Evolutionary conservation across 768 basidiomycete genomes (phyloP).

Genomic region (Lenzites betulinus): DNA sequence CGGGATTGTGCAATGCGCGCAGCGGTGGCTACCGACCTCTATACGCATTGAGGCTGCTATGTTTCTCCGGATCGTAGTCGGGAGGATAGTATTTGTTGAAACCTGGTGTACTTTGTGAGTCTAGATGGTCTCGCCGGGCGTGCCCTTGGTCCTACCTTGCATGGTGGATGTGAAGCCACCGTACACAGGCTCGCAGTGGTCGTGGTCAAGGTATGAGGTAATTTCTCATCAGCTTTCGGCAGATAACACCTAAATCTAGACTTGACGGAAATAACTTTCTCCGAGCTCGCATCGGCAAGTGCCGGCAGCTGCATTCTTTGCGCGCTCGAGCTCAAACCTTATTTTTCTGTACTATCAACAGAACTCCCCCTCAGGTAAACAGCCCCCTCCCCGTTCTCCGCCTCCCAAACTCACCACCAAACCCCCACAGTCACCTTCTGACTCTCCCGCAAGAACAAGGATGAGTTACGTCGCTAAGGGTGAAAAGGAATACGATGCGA

Average conservation of each 20-base stretch:
- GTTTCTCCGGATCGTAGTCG: slow-evolving; percentile 70
- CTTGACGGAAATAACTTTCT: not conserved
- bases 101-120: slow-evolving; percentile 37
- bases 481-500: slow-evolving; percentile 97
- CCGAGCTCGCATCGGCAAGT: not conserved
- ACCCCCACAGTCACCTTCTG: slow-evolving; percentile 73
- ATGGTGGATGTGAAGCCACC: slow-evolving; percentile 28
- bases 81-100: slow-evolving; percentile 84
- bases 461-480: slow-evolving; percentile 99
- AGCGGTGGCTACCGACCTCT: slow-evolving; percentile 45
- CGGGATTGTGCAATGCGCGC: not conserved
- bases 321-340: slow-evolving; percentile 33
- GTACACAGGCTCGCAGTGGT: not conserved
- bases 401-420: not conserved
- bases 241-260: not conserved
- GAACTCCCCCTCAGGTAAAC: slow-evolving; percentile 37
- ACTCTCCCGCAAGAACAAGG: slow-evolving; percentile 53
- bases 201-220: slow-evolving; percentile 9
- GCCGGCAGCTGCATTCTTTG: slow-evolving; percentile 22
- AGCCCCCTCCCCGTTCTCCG: not conserved
- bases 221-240: not conserved
- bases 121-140: slow-evolving; percentile 1
- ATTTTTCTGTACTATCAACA: slow-evolving; percentile 33
- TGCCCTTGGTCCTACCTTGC: slow-evolving; percentile 40
- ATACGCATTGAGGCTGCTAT: slow-evolving; percentile 71